Conservation (phyloP, 176 grass and related monocot species). For the Elymus sibiricus region DNA sequence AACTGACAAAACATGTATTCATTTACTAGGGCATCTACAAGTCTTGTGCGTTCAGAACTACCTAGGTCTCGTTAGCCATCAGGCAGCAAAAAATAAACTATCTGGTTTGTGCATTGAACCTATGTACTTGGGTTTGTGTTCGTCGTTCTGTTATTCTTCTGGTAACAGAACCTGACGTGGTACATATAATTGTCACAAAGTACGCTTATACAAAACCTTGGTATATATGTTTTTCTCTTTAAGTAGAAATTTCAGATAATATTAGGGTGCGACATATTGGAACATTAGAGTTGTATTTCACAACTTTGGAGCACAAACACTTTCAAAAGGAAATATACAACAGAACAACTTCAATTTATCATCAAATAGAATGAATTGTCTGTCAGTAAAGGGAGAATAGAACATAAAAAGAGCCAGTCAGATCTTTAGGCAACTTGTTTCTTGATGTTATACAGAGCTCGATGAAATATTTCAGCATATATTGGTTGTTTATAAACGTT, state of each 20-base stretch:
- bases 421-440: too few relatives aligned
- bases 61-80: background rate
- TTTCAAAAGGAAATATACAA: too few relatives aligned
- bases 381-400: too few relatives aligned
- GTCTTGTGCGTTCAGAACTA: background rate
- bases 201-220: too few relatives aligned
- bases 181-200: too few relatives aligned
- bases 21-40: constrained; percentile 11
- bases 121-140: background rate
- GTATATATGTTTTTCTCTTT: background rate
- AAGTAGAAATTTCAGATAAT: background rate
- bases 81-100: background rate
- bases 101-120: background rate
- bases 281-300: background rate
- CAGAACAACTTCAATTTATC: too few relatives aligned
- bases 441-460: too few relatives aligned
- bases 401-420: too few relatives aligned
- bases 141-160: background rate
- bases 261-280: background rate
- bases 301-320: background rate
- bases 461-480: too few relatives aligned
- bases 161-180: background rate
- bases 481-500: too few relatives aligned
- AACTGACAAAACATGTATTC: constrained; percentile 10
- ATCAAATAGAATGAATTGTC: too few relatives aligned